These are phyloP conservation scores for Chlorencoelia australis DNA, from an alignment of 2,329 filamentous ascomycete genomes.

Conservation along the genomic window DNA sequence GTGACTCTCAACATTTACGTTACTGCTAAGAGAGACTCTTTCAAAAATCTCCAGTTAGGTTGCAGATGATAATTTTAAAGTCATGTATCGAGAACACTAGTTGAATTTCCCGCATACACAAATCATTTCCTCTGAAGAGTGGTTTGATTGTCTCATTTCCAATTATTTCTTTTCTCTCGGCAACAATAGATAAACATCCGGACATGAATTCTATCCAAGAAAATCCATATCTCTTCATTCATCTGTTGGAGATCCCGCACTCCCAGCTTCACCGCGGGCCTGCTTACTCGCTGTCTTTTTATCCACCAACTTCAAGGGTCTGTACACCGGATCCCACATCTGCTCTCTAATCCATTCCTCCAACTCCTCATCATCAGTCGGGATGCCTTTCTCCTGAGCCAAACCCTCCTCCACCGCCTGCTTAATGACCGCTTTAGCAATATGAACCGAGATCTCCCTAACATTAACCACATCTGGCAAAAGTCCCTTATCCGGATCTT, in stretches of 20 bases:
- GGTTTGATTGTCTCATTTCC: no score
- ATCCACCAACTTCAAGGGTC: slow-evolving; percentile 49
- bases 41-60: no score
- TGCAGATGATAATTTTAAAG: no score
- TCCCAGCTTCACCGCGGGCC: slow-evolving; percentile 49
- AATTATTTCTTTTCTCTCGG: no score
- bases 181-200: no score
- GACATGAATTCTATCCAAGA: no score
- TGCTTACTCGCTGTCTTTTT: slow-evolving; percentile 41
- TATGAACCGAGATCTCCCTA: slow-evolving; percentile 64
- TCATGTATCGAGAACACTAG: no score
- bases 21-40: no score
- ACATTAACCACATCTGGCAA: slow-evolving; percentile 69
- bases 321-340: slow-evolving; percentile 70
- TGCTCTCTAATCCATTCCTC: slow-evolving; percentile 60
- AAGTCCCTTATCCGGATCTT: slow-evolving; percentile 52
- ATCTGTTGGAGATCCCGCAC: slow-evolving; percentile 20
- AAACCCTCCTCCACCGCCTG: slow-evolving; percentile 61
- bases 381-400: slow-evolving; percentile 55
- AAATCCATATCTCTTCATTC: no score
- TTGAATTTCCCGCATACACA: no score
- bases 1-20: no score
- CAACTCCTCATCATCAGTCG: slow-evolving; percentile 30
- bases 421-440: slow-evolving; percentile 66
- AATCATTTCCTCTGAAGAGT: no score